phyloP scores from a whole-genome alignment of 495 filamentous ascomycete species.

The Podospora comata region DNA sequence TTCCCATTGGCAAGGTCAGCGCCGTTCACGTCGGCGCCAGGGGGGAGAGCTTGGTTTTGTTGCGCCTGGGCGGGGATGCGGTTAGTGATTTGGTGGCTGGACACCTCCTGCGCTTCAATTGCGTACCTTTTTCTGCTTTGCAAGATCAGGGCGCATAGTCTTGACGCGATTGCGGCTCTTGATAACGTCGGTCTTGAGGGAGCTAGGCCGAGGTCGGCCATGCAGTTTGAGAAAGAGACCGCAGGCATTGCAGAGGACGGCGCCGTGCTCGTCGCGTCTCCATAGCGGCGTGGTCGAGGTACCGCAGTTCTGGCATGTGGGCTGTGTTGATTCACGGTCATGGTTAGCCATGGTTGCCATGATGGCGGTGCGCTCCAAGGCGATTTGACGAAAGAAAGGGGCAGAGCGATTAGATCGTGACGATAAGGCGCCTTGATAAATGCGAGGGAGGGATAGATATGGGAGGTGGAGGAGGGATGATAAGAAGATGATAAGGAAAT shows the following conservation, averaged over 20 bases:
- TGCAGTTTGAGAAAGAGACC: constrained; percentile 97
- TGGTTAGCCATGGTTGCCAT: constrained; percentile 47
- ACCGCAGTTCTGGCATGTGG: constrained; percentile 93
- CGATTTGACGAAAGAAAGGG: constrained; percentile 16
- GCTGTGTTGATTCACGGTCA: constrained; percentile 71
- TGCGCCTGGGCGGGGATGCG: constrained; percentile 13
- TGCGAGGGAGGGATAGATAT: constrained; percentile 4
- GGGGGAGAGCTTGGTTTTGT: constrained; percentile 45
- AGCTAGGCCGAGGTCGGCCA: constrained; percentile 86
- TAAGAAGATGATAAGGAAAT: constrained; percentile 37
- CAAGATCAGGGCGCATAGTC: constrained; percentile 70
- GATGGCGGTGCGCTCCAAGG: constrained; percentile 9
- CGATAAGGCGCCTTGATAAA: constrained; percentile 27
- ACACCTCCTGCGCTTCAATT: neutral
- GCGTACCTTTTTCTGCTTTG: constrained; percentile 81
- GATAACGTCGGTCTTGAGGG: constrained; percentile 98
- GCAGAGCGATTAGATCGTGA: constrained; percentile 32
- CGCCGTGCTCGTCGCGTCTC: constrained; percentile 92
- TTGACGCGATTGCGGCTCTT: constrained; percentile 99
- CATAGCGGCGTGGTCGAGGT: constrained; percentile 95
- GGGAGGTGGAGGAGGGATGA: constrained; percentile 16
- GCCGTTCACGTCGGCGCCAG: constrained; percentile 33
- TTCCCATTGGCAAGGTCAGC: constrained; percentile 31
- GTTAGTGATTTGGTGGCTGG: constrained; percentile 16
- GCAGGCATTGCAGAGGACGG: constrained; percentile 99